Evolutionary conservation across 768 basidiomycete species (phyloP).

Genomic region (Boletus fagicola): DNA sequence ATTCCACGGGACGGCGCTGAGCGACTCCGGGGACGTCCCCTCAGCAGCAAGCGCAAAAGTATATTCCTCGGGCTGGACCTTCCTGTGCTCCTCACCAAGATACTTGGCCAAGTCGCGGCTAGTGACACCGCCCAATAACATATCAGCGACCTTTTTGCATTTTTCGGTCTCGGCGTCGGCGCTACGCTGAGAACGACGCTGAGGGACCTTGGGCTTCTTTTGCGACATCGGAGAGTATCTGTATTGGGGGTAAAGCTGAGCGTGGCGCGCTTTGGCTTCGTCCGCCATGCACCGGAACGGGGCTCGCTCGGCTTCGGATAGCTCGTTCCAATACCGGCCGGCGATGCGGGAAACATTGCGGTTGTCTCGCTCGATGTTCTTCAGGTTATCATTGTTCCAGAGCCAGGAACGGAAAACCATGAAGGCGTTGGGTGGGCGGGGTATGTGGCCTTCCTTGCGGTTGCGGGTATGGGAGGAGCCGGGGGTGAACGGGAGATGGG

Average conservation of each 20-base stretch:
- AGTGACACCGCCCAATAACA: constrained; percentile 36
- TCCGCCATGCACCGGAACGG: constrained; percentile 49
- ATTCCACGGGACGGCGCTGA: too few species aligned
- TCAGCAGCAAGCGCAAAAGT: neutral
- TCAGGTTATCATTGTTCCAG: constrained; percentile 49
- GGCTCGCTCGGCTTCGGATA: constrained; percentile 45
- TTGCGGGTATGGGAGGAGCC: constrained; percentile 43
- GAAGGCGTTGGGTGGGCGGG: constrained; percentile 83
- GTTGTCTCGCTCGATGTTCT: constrained; percentile 62
- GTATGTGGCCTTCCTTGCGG: constrained; percentile 51
- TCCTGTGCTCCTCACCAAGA: constrained; percentile 10
- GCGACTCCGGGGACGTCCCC: too few species aligned
- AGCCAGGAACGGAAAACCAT: constrained; percentile 77
- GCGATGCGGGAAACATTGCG: constrained; percentile 71
- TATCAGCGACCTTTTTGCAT: constrained; percentile 38
- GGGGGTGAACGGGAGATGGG: constrained; percentile 28
- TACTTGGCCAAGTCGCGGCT: constrained; percentile 30
- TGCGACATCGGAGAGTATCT: constrained; percentile 54
- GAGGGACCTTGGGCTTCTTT: constrained; percentile 23
- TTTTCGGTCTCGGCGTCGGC: constrained; percentile 37
- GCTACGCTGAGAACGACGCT: constrained; percentile 36
- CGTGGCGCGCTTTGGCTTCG: constrained; percentile 47
- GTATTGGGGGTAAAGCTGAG: constrained; percentile 54
- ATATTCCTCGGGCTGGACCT: neutral
- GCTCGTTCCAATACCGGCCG: constrained; percentile 63